A percentile compares a stretch with the other conserved stretches of the same genome.
phyloP scores from a whole-genome alignment of 108 stramenopile species.

The Skeletonema tropicum region DNA sequence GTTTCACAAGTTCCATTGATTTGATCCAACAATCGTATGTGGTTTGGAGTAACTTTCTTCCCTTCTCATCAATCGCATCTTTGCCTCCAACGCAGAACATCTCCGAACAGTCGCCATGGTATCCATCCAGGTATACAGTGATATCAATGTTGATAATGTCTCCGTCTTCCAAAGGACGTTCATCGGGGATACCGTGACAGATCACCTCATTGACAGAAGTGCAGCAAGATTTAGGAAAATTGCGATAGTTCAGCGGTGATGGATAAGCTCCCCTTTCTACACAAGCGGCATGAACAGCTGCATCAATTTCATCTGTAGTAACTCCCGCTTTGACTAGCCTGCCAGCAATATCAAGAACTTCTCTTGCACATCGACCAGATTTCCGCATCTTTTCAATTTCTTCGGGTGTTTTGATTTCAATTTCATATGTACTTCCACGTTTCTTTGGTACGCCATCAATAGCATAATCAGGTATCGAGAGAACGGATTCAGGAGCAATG shows the following conservation, averaged over 20 bases:
- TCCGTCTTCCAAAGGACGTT: conserved; percentile 76
- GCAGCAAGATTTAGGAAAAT: conserved; percentile 95
- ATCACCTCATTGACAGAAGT: conserved; percentile 97
- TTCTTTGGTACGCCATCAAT: conserved; percentile 65
- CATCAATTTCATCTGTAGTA: conserved; percentile 92
- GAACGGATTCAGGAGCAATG: conserved; percentile 51
- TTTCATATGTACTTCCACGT: conserved; percentile 25
- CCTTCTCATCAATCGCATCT: conserved; percentile 45
- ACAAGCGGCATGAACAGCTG: conserved; percentile 81
- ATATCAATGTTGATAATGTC: conserved; percentile 96
- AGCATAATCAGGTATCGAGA: conserved; percentile 74
- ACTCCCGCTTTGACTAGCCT: conserved; percentile 74
- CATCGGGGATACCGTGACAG: conserved; percentile 98
- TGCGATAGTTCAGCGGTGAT: conserved; percentile 94
- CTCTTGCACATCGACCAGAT: conserved; percentile 82
- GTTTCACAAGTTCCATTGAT: conserved; percentile 69
- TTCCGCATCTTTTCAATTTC: conserved; percentile 93
- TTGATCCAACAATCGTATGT: conserved; percentile 85
- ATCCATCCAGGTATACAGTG: conserved; percentile 88
- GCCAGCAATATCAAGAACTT: conserved; percentile 93
- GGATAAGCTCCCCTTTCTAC: conserved; percentile 68
- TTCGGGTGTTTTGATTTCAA: conserved; percentile 86
- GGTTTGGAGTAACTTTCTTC: conserved; percentile 72
- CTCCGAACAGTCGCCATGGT: conserved; percentile 96
- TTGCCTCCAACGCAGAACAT: conserved; percentile 93